Evolutionary conservation across 352 stramenopile genomes (phyloP), one percentile per base, ranked within the genome.

Genomic region (Peronosclerospora sorghi): DNA sequence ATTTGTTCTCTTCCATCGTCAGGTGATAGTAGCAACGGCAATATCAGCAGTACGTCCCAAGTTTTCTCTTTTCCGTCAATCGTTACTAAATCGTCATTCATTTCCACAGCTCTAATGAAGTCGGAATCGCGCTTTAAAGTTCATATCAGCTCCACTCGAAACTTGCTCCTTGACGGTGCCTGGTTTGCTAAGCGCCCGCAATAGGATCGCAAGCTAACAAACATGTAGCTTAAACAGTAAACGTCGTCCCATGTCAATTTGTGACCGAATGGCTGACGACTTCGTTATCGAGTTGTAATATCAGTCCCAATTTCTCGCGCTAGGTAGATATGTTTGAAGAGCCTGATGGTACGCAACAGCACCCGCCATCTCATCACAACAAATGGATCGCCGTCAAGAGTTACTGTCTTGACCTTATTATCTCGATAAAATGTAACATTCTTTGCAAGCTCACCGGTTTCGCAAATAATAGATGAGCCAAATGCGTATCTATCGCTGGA

Each of bases 401-500:
- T n/a, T n/a, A n/a, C n/a, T n/a, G n/a, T n/a, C 21, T 83, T 82
- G 9, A 95, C 88, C 54, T 96, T 97, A 30, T 98, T 97, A 49
- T 97, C 85, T 18, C 63, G 50, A 53, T 93, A 72, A 41, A 93
- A 93, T 0, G 81, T 93, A 29, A 93, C 75, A 29, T 78, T 79
- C 59, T 93, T 87, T 1, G 81, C 81, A 10, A 90, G 59, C 44
- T 97, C 90, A 32, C 89, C 95, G 8, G 73, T 95, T 49, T 98
- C 94, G 49, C 97, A 98, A 35, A 99, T 93, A 48, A 99, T 75
- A n/a, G 89, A 94, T 14, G 79, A 86, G n/a, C 96, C 96, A 62
- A 99, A 99, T 7, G 97, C 92, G 59, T 98, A 98, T 98, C 85
- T 64, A 99, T 98, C 3, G 95, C 95, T 34, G 75, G 84, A 15